A percentile compares a stretch with the other conserved stretches of the same genome.
phyloP scores from a whole-genome alignment of 495 filamentous ascomycete genomes.

The Acidomyces sp. region DNA sequence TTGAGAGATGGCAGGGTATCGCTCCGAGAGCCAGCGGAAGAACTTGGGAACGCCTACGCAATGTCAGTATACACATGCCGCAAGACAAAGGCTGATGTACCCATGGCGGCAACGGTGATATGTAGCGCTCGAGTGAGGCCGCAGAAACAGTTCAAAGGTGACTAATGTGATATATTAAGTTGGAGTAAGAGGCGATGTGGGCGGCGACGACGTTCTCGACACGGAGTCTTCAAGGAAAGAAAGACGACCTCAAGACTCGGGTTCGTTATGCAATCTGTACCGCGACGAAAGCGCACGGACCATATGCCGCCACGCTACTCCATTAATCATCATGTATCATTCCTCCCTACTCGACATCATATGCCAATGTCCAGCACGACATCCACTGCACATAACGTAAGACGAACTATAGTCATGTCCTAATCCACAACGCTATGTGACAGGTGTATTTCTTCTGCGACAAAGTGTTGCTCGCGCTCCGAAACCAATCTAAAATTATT shows the following conservation, averaged over 20 bases:
- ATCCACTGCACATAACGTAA: no score
- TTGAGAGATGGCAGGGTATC: constrained; percentile 97
- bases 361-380: neutral
- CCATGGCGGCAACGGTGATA: constrained; percentile 15
- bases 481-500: no score
- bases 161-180: neutral
- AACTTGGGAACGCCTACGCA: constrained; percentile 89
- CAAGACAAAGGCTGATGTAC: constrained; percentile 3
- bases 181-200: constrained; percentile 7
- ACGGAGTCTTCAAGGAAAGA: constrained; percentile 19
- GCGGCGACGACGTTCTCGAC: constrained; percentile 16
- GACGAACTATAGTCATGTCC: no score
- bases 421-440: no score
- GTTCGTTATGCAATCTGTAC: neutral
- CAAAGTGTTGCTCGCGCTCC: no score
- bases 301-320: neutral
- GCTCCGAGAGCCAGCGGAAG: constrained; percentile 92
- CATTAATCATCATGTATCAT: neutral
- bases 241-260: constrained; percentile 5
- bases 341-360: neutral
- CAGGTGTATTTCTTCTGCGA: no score
- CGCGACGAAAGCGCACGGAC: constrained; percentile 2
- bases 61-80: constrained; percentile 6
- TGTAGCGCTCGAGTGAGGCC: neutral
- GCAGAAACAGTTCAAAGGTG: neutral